These are phyloP conservation scores for Maudiozyma saulgeensis DNA, from an alignment of 805 yeast species.

Conservation along the genomic window DNA sequence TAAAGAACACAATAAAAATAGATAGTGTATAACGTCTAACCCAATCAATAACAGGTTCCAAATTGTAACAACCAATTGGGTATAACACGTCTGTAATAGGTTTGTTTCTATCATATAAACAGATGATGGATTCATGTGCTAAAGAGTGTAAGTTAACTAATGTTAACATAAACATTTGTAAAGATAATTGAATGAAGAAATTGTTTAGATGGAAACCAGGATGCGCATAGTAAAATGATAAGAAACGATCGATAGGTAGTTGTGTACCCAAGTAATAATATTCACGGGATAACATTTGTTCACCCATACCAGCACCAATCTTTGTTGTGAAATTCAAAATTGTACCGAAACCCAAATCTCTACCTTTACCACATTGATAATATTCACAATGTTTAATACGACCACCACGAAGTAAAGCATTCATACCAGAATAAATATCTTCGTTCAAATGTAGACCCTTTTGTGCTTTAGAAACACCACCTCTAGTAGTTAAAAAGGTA, in stretches of 20 bases:
- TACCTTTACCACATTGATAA: slow-evolving; percentile 93
- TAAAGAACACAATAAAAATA: slow-evolving; percentile 81
- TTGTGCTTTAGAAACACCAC: slow-evolving; percentile 93
- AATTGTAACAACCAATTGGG: slow-evolving; percentile 80
- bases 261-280: slow-evolving; percentile 85
- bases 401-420: slow-evolving; percentile 81
- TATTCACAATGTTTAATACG: slow-evolving; percentile 91
- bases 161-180: slow-evolving; percentile 75
- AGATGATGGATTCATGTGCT: slow-evolving; percentile 59
- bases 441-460: slow-evolving; percentile 88
- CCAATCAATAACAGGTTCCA: slow-evolving; percentile 80
- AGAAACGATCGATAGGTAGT: slow-evolving; percentile 77
- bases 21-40: slow-evolving; percentile 77
- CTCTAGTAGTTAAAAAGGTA: slow-evolving; percentile 86
- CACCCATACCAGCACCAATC: slow-evolving; percentile 99
- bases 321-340: slow-evolving; percentile 88
- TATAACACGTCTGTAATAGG: slow-evolving; percentile 65
- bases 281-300: slow-evolving; percentile 85
- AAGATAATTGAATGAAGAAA: slow-evolving; percentile 73
- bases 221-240: slow-evolving; percentile 91
- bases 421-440: slow-evolving; percentile 95
- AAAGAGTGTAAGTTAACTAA: slow-evolving; percentile 72
- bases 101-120: slow-evolving; percentile 54
- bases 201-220: slow-evolving; percentile 93
- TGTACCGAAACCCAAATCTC: slow-evolving; percentile 89